Evolutionary conservation across 176 grass and related monocot species (phyloP).

Genomic region (Oropetium thomaeum): DNA sequence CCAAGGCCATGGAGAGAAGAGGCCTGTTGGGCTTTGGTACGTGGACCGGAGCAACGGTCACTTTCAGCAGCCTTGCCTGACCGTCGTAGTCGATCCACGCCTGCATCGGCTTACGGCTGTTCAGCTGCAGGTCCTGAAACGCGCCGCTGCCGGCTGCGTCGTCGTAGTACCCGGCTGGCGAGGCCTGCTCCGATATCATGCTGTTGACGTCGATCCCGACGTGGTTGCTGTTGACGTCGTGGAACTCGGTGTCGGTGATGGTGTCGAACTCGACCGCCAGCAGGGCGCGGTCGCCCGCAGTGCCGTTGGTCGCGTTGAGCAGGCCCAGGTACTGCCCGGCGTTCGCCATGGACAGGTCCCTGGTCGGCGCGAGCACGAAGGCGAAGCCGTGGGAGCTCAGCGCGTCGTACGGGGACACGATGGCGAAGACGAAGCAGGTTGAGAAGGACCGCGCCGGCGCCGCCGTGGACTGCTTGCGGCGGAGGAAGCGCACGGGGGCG

Average conservation of each 20-base stretch:
- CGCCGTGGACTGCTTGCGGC: no score
- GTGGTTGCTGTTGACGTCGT: conserved; percentile 42
- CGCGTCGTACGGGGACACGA: background rate
- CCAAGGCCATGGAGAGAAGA: conserved; percentile 19
- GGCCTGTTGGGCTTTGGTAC: conserved; percentile 18
- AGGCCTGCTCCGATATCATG: conserved; percentile 15
- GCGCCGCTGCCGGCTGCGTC: background rate
- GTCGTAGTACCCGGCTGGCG: conserved; percentile 11
- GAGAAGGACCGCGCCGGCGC: background rate
- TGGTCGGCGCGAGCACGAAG: conserved; percentile 26
- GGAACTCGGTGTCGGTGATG: conserved; percentile 28
- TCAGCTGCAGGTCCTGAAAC: background rate
- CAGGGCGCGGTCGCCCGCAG: conserved; percentile 9
- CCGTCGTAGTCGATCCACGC: conserved; percentile 47
- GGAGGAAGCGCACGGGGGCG: background rate
- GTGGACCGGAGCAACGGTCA: background rate
- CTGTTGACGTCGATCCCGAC: conserved; percentile 39
- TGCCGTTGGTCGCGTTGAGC: conserved; percentile 25
- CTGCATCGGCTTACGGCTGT: conserved; percentile 37
- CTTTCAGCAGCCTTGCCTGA: background rate
- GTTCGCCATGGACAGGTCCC: background rate
- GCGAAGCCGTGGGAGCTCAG: conserved; percentile 28
- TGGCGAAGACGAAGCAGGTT: background rate
- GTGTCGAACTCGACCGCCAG: conserved; percentile 49
- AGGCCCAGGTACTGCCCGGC: conserved; percentile 42